Conservation (phyloP, 176 grass and related monocot species). For the Guadua angustifolia region DNA sequence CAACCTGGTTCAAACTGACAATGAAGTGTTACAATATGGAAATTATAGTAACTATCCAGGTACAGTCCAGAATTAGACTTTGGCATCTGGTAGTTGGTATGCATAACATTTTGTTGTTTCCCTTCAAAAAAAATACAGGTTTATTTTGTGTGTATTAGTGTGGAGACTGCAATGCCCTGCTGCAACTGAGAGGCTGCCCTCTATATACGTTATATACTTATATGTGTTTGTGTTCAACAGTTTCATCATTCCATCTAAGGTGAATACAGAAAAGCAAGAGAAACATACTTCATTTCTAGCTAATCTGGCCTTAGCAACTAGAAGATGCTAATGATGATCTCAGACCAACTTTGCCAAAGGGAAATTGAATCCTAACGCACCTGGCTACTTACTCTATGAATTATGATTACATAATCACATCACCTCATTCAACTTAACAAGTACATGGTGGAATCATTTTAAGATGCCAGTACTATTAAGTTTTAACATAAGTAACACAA, state of each 20-base stretch:
- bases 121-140: not conserved
- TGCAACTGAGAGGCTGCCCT: not conserved
- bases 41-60: not conserved
- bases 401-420: not conserved
- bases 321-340: not conserved
- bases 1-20: not conserved
- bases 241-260: too few species aligned
- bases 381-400: not conserved
- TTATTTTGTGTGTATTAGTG: not conserved
- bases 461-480: not conserved
- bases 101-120: not conserved
- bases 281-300: not conserved
- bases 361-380: not conserved
- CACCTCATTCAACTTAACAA: not conserved
- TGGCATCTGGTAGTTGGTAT: not conserved
- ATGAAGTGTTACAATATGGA: not conserved
- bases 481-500: not conserved
- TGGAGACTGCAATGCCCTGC: not conserved
- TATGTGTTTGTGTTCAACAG: too few species aligned
- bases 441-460: not conserved
- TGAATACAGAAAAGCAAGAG: not conserved
- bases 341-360: not conserved
- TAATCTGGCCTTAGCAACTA: too few species aligned
- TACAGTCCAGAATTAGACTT: not conserved
- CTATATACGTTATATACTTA: too few species aligned